Evolutionary conservation across 148 eudicot species (phyloP).

Genomic region (Heliosperma pusillum): DNA sequence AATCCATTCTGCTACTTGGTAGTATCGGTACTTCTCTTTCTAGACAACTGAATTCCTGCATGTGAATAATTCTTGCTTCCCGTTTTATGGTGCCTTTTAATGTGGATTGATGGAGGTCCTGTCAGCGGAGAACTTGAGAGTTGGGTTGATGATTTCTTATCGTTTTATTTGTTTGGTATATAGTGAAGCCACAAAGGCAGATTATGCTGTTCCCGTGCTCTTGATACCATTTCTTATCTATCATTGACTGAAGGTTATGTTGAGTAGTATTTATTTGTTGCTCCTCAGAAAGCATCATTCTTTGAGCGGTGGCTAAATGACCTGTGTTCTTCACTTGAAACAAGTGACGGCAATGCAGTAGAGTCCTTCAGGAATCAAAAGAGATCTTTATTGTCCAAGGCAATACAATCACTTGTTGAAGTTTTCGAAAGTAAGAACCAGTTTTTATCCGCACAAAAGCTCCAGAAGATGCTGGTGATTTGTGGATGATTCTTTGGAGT

Average conservation of each 20-base stretch:
- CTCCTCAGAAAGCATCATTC: conserved; percentile 68
- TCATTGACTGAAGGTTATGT: background rate
- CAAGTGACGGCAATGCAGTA: conserved; percentile 32
- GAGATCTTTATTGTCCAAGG: conserved; percentile 45
- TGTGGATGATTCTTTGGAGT: conserved; percentile 14
- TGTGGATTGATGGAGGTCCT: background rate
- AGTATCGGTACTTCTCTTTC: background rate
- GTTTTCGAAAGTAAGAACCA: conserved; percentile 56
- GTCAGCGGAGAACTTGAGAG: background rate
- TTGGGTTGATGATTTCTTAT: background rate
- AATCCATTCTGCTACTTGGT: background rate
- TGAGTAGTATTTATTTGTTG: conserved; percentile 12
- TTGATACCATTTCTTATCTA: background rate
- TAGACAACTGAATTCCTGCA: background rate
- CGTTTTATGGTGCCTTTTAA: background rate
- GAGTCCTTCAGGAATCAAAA: conserved; percentile 41
- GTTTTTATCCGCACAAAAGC: conserved; percentile 25
- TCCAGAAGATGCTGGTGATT: conserved; percentile 23
- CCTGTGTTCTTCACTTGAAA: conserved; percentile 52
- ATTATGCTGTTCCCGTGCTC: background rate
- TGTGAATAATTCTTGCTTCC: background rate
- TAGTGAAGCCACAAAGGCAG: background rate
- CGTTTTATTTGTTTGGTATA: background rate
- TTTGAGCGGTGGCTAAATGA: conserved; percentile 63
- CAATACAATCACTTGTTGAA: conserved; percentile 50